Percentiles rank a stretch among this genome's conserved stretches.
Conservation (phyloP, 2,329 filamentous ascomycete genomes). For the Leptographium procerum region DNA sequence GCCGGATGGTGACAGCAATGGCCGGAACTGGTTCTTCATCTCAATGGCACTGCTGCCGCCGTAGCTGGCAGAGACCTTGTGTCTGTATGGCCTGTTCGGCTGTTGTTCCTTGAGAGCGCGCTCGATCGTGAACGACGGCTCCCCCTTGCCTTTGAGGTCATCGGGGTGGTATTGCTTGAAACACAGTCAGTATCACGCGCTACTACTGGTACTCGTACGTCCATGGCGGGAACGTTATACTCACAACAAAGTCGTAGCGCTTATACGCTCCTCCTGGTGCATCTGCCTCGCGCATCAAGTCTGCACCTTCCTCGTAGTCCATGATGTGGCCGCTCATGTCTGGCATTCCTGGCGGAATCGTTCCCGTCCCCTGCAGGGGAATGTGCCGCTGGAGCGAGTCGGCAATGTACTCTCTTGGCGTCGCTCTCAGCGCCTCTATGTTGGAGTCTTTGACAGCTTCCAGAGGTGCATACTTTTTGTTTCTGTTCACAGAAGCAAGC, state of each 20-base stretch:
- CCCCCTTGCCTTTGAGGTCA: constrained; percentile 74
- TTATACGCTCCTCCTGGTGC: constrained; percentile 64
- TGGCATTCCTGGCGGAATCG: constrained; percentile 58
- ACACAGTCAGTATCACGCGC: neutral
- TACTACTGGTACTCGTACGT: neutral
- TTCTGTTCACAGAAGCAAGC: constrained; percentile 59
- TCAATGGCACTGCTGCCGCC: neutral
- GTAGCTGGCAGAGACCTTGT: constrained; percentile 14
- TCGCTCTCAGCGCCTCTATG: constrained; percentile 66
- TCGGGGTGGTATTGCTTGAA: constrained; percentile 56
- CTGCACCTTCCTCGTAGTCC: constrained; percentile 74
- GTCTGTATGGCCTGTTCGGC: constrained; percentile 21
- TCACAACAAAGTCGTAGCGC: constrained; percentile 61
- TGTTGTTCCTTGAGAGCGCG: constrained; percentile 52
- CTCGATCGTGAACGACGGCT: constrained; percentile 63
- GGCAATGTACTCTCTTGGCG: constrained; percentile 63
- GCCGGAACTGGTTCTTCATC: constrained; percentile 1
- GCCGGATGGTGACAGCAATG: constrained; percentile 10
- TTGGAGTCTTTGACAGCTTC: constrained; percentile 66
- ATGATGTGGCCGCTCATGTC: constrained; percentile 62
- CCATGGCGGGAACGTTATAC: constrained; percentile 25
- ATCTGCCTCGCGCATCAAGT: constrained; percentile 67
- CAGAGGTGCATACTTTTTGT: constrained; percentile 54
- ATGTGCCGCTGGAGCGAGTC: constrained; percentile 64
- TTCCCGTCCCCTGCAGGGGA: constrained; percentile 70